These are phyloP conservation scores for Pichia sp. DNA, from an alignment of 1,139 yeast genomes.

Conservation along the genomic window DNA sequence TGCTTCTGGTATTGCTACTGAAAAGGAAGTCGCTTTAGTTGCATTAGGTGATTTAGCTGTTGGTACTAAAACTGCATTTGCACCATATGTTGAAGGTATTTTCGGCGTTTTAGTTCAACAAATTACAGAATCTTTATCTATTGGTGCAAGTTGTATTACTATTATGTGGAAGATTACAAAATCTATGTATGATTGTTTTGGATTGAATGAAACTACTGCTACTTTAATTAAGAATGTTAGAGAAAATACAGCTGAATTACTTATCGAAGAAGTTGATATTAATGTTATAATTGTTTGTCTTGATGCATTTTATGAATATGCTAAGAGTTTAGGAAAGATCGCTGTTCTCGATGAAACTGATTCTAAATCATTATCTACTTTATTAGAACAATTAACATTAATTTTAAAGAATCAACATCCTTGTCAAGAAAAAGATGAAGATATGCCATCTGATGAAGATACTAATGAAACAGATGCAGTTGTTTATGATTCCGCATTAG, in stretches of 20 bases:
- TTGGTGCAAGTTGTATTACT: constrained; percentile 80
- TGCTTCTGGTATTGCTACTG: constrained; percentile 92
- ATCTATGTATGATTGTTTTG: constrained; percentile 57
- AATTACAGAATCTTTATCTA: constrained; percentile 81
- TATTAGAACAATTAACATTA: constrained; percentile 65
- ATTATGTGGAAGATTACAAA: constrained; percentile 79
- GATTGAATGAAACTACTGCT: constrained; percentile 47
- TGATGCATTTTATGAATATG: constrained; percentile 67
- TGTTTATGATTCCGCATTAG: constrained; percentile 78
- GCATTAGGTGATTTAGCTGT: constrained; percentile 84
- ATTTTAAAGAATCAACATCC: constrained; percentile 76
- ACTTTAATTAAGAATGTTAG: constrained; percentile 63
- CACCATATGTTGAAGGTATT: constrained; percentile 70
- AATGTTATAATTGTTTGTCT: constrained; percentile 75
- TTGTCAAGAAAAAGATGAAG: constrained; percentile 56
- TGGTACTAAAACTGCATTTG: constrained; percentile 78
- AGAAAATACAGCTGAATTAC: constrained; percentile 52
- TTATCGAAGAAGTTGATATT: constrained; percentile 76
- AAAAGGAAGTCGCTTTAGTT: constrained; percentile 95
- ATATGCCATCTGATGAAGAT: constrained; percentile 34
- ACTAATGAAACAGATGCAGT: constrained; percentile 85
- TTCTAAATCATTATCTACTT: constrained; percentile 53
- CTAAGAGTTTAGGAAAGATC: constrained; percentile 68
- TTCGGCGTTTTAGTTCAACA: constrained; percentile 62
- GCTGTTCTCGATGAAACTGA: constrained; percentile 56